These are phyloP conservation scores for Sporothrix inflata DNA, from an alignment of 2,329 filamentous ascomycete species.

Conservation along the genomic window DNA sequence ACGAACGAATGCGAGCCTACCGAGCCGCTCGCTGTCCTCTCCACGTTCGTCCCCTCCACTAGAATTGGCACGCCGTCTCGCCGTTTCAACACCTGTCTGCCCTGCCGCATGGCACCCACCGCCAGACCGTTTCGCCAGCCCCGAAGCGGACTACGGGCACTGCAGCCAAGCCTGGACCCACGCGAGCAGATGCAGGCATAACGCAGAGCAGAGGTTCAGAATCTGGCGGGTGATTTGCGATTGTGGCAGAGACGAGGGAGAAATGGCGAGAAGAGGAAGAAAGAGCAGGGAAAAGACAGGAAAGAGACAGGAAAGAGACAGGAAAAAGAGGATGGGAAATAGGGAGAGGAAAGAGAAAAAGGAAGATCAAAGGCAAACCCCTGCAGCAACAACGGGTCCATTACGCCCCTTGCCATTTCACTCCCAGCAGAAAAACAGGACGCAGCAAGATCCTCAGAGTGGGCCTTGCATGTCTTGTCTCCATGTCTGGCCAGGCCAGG, in stretches of 20 bases:
- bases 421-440: slow-evolving; percentile 13
- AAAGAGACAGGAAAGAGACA: background rate
- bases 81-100: slow-evolving; percentile 19
- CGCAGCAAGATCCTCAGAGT: slow-evolving; percentile 10
- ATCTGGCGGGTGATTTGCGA: background rate
- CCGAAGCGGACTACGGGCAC: slow-evolving; percentile 16
- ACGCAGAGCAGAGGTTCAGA: background rate
- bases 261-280: background rate
- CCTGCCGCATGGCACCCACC: slow-evolving; percentile 16
- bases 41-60: too few species aligned
- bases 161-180: slow-evolving; percentile 3
- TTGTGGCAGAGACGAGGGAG: background rate
- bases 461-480: background rate
- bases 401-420: slow-evolving; percentile 15
- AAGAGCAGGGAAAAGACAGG: background rate
- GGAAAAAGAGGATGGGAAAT: background rate
- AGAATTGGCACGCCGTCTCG: slow-evolving; percentile 1
- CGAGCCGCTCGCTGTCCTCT: background rate
- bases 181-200: background rate
- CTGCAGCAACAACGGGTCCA: slow-evolving; percentile 7
- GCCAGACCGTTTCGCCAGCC: slow-evolving; percentile 18
- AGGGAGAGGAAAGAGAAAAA: background rate
- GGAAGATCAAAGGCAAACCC: background rate
- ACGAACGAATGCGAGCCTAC: background rate
- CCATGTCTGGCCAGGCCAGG: background rate